A percentile compares a stretch with the other conserved stretches of the same genome.
These are phyloP conservation scores for Ceratocystis variospora DNA, from an alignment of 2,329 filamentous ascomycete genomes.

Conservation along the genomic window DNA sequence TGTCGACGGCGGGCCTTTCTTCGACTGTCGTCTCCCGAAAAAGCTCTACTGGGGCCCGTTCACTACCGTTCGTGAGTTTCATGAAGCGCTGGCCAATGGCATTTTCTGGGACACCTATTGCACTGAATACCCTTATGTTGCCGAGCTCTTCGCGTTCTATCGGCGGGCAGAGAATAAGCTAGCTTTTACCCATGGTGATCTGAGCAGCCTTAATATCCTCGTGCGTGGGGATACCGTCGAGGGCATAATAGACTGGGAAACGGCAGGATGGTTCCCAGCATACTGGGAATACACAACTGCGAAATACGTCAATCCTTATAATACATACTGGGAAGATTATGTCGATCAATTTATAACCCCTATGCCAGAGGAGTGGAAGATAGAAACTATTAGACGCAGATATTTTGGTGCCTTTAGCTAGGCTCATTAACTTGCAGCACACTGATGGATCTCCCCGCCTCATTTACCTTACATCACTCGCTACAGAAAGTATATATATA, in stretches of 20 bases:
- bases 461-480: background rate
- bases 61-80: background rate
- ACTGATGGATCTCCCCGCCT: background rate
- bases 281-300: background rate
- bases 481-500: background rate
- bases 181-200: background rate
- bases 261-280: background rate
- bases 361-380: background rate
- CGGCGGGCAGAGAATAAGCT: background rate
- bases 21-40: background rate
- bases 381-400: background rate
- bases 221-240: background rate
- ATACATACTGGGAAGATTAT: background rate
- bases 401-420: background rate
- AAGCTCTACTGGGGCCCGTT: background rate
- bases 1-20: background rate
- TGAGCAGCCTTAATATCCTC: background rate
- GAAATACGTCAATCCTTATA: background rate
- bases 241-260: background rate
- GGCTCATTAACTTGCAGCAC: background rate
- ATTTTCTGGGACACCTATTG: background rate
- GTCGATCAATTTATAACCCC: background rate
- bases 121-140: background rate
- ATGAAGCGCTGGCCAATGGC: background rate
- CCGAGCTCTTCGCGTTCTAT: background rate